These are phyloP conservation scores for Tolypocladium sp. DNA, from an alignment of 2,329 filamentous ascomycete species.

Conservation along the genomic window DNA sequence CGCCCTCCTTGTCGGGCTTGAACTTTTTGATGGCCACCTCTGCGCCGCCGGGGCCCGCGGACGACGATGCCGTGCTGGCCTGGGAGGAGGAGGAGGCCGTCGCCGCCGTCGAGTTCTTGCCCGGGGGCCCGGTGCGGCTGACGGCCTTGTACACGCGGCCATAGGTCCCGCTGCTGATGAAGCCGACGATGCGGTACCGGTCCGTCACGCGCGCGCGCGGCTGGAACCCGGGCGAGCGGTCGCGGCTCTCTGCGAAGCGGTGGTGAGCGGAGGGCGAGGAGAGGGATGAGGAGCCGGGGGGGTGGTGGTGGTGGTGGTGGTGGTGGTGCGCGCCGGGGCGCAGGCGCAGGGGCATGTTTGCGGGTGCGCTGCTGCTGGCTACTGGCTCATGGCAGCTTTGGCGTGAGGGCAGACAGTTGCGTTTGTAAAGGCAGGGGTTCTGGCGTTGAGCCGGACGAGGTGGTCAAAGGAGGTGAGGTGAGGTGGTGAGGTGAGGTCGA, in stretches of 20 bases:
- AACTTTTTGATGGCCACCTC: conserved; percentile 99
- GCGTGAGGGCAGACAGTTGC: no score
- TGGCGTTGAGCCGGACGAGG: no score
- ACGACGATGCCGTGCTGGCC: not conserved
- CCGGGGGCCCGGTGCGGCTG: conserved; percentile 35
- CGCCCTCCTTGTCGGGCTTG: conserved; percentile 97
- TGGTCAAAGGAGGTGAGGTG: not conserved
- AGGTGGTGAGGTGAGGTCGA: not conserved
- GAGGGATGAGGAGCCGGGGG: conserved; percentile 7
- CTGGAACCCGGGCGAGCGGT: conserved; percentile 48
- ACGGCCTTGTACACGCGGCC: conserved; percentile 95
- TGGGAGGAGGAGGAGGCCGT: not conserved
- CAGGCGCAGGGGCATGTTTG: conserved; percentile 23
- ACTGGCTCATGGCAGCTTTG: not conserved
- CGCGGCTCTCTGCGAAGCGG: conserved; percentile 37
- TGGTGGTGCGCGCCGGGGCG: conserved; percentile 15
- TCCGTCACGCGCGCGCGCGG: conserved; percentile 84
- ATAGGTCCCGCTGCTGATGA: conserved; percentile 97
- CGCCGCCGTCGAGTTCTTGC: not conserved
- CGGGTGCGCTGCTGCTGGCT: not conserved
- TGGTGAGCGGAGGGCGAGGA: conserved; percentile 23
- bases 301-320: conserved; percentile 8
- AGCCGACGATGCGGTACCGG: conserved; percentile 92
- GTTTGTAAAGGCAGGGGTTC: no score
- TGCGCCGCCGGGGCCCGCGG: conserved; percentile 45